Evolutionary conservation across 768 basidiomycete genomes (phyloP), one percentile per base, ranked within the genome.

Genomic region (Trametes meyenii): DNA sequence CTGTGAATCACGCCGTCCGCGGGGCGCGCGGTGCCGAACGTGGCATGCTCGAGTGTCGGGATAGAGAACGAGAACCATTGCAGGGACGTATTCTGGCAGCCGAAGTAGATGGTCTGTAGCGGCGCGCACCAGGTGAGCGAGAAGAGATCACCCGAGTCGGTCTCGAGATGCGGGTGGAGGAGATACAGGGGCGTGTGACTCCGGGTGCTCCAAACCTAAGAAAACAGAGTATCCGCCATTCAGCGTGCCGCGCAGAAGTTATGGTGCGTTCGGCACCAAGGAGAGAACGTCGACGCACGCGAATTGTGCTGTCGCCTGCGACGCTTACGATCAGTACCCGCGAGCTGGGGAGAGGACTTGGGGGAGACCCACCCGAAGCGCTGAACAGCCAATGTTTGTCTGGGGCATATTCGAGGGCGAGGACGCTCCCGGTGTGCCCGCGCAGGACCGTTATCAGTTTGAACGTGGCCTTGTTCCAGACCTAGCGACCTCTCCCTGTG

Each of bases 61-160:
- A 48, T 40, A 0, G 65, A 53, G 58, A 95, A 92, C 66, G 83
- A 77, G 71, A 88, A 85, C 93, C 93, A 97, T 69, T 97, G 93
- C 29, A 97, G 79, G 13, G 93, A 95, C 1, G 95, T 95, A 71
- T 94, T 92, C 74, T 97, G 92, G 70, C 93, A 95, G 23, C 95
- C 95, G 38, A 96, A 79, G 71, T 89, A 96, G 33, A 96, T 76
- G 0, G 88, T 89, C 59, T 86, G 85, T 24, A 86, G 76, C 21
- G 78, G 69, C 1, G 86, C 79, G 8, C 85, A 88, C 90, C 91
- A 97, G 0, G 84, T 83, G 0, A 96, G 78, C 39, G 90, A 93
- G 75, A 92, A 96, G 33, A 96, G 81, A 70, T 96, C 94, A 21
- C 94, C 94, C 4, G 94, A 86, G 29, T 85, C 87, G 2, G 85